A percentile compares a stretch with the other conserved stretches of the same genome.
Conservation (phyloP, 768 basidiomycete species). For the Agaricus subrufescens region DNA sequence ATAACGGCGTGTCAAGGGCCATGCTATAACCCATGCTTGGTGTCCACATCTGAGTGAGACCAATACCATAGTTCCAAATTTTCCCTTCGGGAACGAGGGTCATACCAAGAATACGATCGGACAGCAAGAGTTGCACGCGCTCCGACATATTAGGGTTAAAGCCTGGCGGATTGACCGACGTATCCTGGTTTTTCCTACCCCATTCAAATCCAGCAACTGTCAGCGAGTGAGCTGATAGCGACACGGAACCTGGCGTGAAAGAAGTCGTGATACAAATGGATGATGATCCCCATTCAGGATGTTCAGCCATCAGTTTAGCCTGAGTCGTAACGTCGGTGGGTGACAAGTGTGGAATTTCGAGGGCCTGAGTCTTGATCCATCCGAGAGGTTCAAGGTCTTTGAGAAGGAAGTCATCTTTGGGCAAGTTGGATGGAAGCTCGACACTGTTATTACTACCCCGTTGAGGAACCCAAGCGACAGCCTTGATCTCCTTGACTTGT, state of each 20-base stretch:
- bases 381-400: constrained; percentile 94
- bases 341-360: constrained; percentile 89
- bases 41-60: constrained; percentile 89
- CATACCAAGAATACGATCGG: constrained; percentile 95
- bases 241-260: constrained; percentile 97
- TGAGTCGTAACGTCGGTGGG: constrained; percentile 93
- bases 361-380: constrained; percentile 95
- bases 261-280: constrained; percentile 93
- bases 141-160: constrained; percentile 99
- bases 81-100: constrained; percentile 91
- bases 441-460: constrained; percentile 93
- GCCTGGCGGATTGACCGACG: constrained; percentile 79
- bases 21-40: constrained; percentile 77
- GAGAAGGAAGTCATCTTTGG: constrained; percentile 91
- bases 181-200: constrained; percentile 92
- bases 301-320: constrained; percentile 94
- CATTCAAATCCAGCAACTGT: constrained; percentile 95
- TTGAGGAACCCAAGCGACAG: constrained; percentile 96
- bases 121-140: constrained; percentile 86
- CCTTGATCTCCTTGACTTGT: constrained; percentile 98
- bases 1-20: constrained; percentile 85
- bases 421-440: constrained; percentile 85
- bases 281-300: constrained; percentile 91
- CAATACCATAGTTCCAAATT: constrained; percentile 96
- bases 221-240: constrained; percentile 87